These are phyloP conservation scores for Zanthoxylum bungeanum DNA, from an alignment of 345 rosid genomes.

Conservation along the genomic window DNA sequence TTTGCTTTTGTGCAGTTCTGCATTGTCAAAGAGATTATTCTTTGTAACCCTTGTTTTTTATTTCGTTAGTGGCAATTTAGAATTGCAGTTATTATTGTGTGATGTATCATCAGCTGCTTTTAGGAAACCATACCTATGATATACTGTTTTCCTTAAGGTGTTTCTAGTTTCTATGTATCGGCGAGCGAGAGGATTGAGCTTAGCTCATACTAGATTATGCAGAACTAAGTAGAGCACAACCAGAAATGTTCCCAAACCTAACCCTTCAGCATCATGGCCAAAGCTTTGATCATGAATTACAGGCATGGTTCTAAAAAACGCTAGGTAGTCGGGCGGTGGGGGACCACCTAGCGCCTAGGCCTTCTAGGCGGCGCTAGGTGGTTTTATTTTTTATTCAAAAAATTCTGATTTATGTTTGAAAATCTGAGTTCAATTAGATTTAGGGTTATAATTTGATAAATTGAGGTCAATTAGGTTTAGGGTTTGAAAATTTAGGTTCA, in stretches of 20 bases:
- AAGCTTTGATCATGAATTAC: background rate
- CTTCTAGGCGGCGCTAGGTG: no score
- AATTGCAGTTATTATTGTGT: slow-evolving; percentile 1
- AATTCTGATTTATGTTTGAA: no score
- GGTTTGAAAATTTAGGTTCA: no score
- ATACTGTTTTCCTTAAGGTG: background rate
- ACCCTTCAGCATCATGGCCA: background rate
- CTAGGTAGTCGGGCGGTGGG: no score
- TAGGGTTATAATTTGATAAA: no score
- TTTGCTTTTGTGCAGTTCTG: background rate
- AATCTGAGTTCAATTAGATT: no score
- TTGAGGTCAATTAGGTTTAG: no score
- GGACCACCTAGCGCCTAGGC: no score
- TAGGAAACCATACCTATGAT: background rate
- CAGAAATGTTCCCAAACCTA: background rate
- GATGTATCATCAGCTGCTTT: background rate
- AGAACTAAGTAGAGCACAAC: background rate
- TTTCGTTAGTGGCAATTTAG: slow-evolving; percentile 7
- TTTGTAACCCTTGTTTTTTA: background rate
- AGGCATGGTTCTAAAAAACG: no score
- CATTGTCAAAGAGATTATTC: background rate
- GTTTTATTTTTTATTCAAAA: no score
- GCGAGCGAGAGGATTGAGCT: background rate
- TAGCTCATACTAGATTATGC: background rate
- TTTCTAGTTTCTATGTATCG: background rate